Evolutionary conservation across 78 protist species (phyloP).

Genomic region (Andalucia godoyi): DNA sequence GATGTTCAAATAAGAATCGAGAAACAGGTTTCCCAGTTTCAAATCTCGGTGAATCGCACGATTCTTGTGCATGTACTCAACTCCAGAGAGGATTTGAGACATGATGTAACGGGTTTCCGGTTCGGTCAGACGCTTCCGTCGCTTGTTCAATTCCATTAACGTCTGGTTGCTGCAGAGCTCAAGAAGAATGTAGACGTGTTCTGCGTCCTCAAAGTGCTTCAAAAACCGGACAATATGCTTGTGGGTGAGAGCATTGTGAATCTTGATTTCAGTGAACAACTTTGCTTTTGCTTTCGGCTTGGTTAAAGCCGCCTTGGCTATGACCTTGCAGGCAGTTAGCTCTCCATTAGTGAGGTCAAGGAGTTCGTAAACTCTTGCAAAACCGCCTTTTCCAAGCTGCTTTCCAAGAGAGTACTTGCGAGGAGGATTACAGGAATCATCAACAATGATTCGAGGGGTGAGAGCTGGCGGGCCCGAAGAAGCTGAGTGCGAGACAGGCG

Average conservation of each 20-base stretch:
- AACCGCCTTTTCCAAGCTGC: conserved; percentile 67
- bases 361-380: conserved; percentile 76
- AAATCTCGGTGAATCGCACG: conserved; percentile 72
- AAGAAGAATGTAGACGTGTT: conserved; percentile 79
- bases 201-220: conserved; percentile 71
- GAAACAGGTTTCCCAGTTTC: conserved; percentile 83
- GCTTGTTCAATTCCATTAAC: conserved; percentile 62
- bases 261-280: conserved; percentile 76
- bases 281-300: conserved; percentile 62
- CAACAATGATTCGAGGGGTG: too few species aligned
- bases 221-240: conserved; percentile 72
- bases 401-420: not conserved
- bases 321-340: conserved; percentile 75
- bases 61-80: conserved; percentile 38
- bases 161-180: conserved; percentile 77
- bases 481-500: too few species aligned
- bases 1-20: conserved; percentile 42
- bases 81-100: conserved; percentile 35
- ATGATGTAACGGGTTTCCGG: conserved; percentile 46
- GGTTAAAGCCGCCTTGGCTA: conserved; percentile 50
- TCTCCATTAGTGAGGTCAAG: conserved; percentile 38
- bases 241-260: conserved; percentile 80
- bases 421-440: too few species aligned
- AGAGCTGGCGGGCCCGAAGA: too few species aligned
- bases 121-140: conserved; percentile 42